Conservation (phyloP, 2,329 filamentous ascomycete genomes). For the Macrophomina pseudophaseolina region DNA sequence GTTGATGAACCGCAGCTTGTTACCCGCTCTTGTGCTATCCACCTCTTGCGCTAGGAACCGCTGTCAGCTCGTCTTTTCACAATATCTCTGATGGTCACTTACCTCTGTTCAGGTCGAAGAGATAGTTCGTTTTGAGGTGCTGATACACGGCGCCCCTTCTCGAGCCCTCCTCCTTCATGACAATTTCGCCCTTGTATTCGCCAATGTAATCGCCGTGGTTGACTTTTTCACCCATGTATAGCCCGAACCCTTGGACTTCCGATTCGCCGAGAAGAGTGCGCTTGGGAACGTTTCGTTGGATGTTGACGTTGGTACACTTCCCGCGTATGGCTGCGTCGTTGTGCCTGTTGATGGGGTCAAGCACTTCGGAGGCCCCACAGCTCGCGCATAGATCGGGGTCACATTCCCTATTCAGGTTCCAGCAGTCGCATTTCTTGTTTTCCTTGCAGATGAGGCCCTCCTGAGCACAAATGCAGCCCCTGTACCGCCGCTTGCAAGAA, state of each 20-base stretch:
- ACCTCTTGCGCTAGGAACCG: slow-evolving; percentile 54
- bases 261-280: slow-evolving; percentile 72
- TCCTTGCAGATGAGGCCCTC: slow-evolving; percentile 52
- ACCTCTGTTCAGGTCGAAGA: slow-evolving; percentile 59
- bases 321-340: slow-evolving; percentile 61
- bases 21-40: slow-evolving; percentile 77
- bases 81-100: slow-evolving; percentile 28
- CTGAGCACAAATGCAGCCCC: slow-evolving; percentile 48
- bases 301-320: slow-evolving; percentile 72
- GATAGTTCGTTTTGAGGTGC: slow-evolving; percentile 66
- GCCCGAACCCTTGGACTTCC: slow-evolving; percentile 74
- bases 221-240: slow-evolving; percentile 74
- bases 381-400: slow-evolving; percentile 75
- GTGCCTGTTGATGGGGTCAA: slow-evolving; percentile 71
- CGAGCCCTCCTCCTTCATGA: slow-evolving; percentile 71
- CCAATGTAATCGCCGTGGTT: slow-evolving; percentile 74
- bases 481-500: slow-evolving; percentile 59
- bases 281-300: slow-evolving; percentile 72
- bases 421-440: slow-evolving; percentile 67
- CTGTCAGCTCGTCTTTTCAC: slow-evolving; percentile 25
- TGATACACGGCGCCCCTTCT: slow-evolving; percentile 68
- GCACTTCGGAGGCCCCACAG: slow-evolving; percentile 72
- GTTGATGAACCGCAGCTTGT: slow-evolving; percentile 84
- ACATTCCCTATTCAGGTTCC: slow-evolving; percentile 76
- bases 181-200: slow-evolving; percentile 80